Base-by-base conservation (phyloP, 2,329 filamentous ascomycete genomes). In the Lasiodiplodia gonubiensis region DNA sequence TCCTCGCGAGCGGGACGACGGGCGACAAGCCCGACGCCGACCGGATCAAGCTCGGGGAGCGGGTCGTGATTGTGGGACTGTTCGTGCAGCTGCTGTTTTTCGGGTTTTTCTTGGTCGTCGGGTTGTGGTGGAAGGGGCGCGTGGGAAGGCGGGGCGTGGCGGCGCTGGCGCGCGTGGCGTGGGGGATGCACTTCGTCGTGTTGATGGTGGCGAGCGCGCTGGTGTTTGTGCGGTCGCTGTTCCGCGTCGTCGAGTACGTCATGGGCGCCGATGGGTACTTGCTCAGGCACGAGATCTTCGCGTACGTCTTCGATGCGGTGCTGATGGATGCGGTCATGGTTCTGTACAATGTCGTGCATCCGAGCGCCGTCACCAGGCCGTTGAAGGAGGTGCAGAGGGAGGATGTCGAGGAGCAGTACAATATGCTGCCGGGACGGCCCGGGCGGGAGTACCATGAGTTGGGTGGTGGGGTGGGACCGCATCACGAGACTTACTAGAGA, bases 1-100 rank as follows among this genome's bases (percentile, higher is more conserved):
- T 59, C 4, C 25, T 60, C 11, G 49, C 48, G 10, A 54, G 25
- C 10, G 25, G 12, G 0, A 14, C 46, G 21, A 18, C 21, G 18
- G n/a, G 27, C 33, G 33, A 39, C 35, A 57, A 39, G 8, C n/a
- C 18, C 2, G 53, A 39, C 8, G 10, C n/a, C 30, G 27, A n/a
- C 30, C 42, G 25, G 4, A 12, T 48, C 2, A 35, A 49, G 18
- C 14, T 69, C 70, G 80, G 80, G 64, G 74, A 82, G 39, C 76
- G 78, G 64, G 76, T 86, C 64, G 79, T 86, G 48, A 73, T 86
- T n/a, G 80, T 72, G 6, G 85, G 85, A 1, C 77, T 86, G 6
- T 75, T 82, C n/a, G 72, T 86, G 46, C 84, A 87, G 69, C 76
- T 86, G 68, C 53, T 79, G 64, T 83, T 84, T 70, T 86, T 86